phyloP scores from a whole-genome alignment of 208 protist species.

The Kentomonas sorsogonicus region DNA sequence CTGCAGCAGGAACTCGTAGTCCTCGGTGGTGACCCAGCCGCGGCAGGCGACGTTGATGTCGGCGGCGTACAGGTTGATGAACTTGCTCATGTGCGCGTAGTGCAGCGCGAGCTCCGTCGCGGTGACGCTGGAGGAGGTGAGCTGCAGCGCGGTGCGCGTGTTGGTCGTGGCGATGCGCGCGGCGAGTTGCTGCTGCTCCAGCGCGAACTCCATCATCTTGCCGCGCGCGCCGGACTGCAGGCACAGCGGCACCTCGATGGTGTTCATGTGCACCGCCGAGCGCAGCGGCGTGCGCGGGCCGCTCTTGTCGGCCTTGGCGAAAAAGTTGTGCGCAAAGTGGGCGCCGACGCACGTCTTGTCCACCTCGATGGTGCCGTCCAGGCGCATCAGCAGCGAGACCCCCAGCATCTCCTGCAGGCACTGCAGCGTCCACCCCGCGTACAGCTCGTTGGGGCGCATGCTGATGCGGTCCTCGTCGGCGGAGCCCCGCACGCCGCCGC shows the following conservation, averaged over 20 bases:
- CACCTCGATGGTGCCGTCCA: constrained; percentile 24
- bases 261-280: constrained; percentile 24
- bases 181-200: constrained; percentile 36
- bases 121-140: constrained; percentile 16
- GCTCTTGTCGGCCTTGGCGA: background rate
- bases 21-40: constrained; percentile 35
- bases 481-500: constrained; percentile 2
- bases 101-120: constrained; percentile 28
- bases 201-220: constrained; percentile 32
- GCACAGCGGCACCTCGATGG: constrained; percentile 30
- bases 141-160: constrained; percentile 6
- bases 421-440: constrained; percentile 44
- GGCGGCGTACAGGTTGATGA: constrained; percentile 37
- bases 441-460: constrained; percentile 24
- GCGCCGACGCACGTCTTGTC: constrained; percentile 2
- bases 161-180: constrained; percentile 21
- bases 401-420: constrained; percentile 40
- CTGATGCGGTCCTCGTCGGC: constrained; percentile 32
- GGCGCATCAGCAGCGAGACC: constrained; percentile 26
- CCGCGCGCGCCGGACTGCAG: constrained; percentile 24
- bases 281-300: constrained; percentile 14
- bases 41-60: constrained; percentile 40
- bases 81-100: constrained; percentile 29
- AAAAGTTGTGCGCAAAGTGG: constrained; percentile 10
- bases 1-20: constrained; percentile 36